Evolutionary conservation across 23 red algal species (phyloP).

Genomic region (Gracilaria domingensis): DNA sequence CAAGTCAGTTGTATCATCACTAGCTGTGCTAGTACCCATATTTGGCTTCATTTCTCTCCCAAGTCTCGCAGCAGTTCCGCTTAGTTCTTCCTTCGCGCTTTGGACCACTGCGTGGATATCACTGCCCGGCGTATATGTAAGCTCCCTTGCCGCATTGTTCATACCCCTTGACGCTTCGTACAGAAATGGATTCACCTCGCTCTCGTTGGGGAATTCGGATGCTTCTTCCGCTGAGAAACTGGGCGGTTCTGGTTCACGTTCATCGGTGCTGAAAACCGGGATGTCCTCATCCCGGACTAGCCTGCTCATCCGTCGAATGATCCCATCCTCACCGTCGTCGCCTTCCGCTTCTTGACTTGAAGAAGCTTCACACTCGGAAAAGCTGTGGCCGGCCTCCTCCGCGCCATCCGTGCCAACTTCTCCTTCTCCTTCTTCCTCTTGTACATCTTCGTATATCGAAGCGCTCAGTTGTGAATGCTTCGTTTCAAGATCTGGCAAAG

Average conservation of each 20-base stretch:
- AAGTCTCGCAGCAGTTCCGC: conserved; percentile 42
- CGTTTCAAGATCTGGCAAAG: conserved; percentile 37
- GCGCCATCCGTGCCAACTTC: not conserved
- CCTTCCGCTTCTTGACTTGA: conserved; percentile 27
- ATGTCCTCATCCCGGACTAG: conserved; percentile 31
- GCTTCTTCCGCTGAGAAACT: not conserved
- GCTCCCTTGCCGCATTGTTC: conserved; percentile 57
- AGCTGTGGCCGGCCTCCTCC: not conserved
- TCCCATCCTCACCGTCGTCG: conserved; percentile 10
- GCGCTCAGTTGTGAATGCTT: conserved; percentile 1
- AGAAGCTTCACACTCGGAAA: not conserved
- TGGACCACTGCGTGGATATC: conserved; percentile 50
- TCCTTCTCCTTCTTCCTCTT: not conserved
- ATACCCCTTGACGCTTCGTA: conserved; percentile 51
- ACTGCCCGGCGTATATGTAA: conserved; percentile 56
- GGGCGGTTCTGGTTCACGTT: not conserved
- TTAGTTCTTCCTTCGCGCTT: conserved; percentile 72
- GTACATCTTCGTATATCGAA: conserved; percentile 1
- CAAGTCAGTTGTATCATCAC: conserved; percentile 46
- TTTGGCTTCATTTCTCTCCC: conserved; percentile 39
- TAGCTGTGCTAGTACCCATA: conserved; percentile 51
- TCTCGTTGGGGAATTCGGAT: conserved; percentile 12
- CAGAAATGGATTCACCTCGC: conserved; percentile 54
- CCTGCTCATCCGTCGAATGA: conserved; percentile 51
- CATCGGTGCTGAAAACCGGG: conserved; percentile 17